phyloP scores from a whole-genome alignment of 108 stramenopile species.

The Skeletonema tropicum region DNA sequence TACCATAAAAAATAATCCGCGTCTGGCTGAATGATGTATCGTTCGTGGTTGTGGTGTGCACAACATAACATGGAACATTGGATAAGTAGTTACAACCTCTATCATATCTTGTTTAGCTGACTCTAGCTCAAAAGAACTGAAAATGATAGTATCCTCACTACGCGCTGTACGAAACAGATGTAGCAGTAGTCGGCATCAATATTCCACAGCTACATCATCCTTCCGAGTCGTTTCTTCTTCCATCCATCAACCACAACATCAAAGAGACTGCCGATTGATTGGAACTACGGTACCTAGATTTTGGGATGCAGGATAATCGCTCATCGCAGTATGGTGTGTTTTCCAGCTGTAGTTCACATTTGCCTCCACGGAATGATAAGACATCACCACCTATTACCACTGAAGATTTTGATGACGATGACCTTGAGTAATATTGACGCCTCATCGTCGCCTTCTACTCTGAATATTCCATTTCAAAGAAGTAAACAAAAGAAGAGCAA shows the following conservation, averaged over 20 bases:
- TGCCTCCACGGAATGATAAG: not conserved
- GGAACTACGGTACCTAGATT: not conserved
- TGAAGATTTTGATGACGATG: not conserved
- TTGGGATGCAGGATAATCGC: constrained; percentile 3
- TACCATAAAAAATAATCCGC: too few relatives aligned
- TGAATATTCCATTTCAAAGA: constrained; percentile 3
- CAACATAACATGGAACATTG: too few relatives aligned
- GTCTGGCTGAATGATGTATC: too few relatives aligned
- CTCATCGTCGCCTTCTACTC: not conserved
- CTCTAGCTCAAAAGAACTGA: too few relatives aligned
- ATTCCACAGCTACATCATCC: not conserved
- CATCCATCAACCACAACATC: constrained; percentile 1
- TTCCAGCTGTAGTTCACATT: not conserved
- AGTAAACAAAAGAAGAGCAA: not conserved
- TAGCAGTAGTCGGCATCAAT: not conserved
- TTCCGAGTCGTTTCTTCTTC: not conserved
- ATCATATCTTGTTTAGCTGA: too few relatives aligned
- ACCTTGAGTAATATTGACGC: not conserved
- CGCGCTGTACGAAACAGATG: not conserved
- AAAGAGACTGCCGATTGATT: not conserved
- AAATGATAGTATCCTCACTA: not conserved
- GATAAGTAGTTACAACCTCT: too few relatives aligned
- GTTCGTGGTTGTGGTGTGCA: too few relatives aligned
- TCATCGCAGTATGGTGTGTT: constrained; percentile 4
- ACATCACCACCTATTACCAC: not conserved